Evolutionary conservation across 2,329 filamentous ascomycete genomes (phyloP).

Genomic region (Aspergillus ochraceoroseus): DNA sequence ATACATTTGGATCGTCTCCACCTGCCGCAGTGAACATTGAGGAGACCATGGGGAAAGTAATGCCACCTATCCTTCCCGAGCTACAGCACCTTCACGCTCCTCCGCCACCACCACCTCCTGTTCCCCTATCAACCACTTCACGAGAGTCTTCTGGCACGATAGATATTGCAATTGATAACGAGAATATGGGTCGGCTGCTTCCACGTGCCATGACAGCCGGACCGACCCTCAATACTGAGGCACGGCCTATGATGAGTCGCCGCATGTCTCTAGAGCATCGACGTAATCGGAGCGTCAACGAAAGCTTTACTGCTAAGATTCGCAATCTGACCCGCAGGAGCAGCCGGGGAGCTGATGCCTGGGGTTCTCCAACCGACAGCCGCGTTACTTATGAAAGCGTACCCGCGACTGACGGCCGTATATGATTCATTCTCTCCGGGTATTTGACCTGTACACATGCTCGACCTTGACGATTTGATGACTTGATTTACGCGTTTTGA

Average conservation of each 20-base stretch:
- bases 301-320: conserved; percentile 52
- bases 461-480: conserved; percentile 4
- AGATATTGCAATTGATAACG: conserved; percentile 41
- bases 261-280: conserved; percentile 47
- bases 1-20: conserved; percentile 30
- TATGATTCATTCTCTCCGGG: conserved; percentile 10
- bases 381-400: conserved; percentile 29
- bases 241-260: conserved; percentile 30
- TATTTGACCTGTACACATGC: too few species aligned
- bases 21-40: conserved; percentile 52
- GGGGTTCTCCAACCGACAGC: conserved; percentile 19
- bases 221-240: conserved; percentile 28
- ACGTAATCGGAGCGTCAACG: conserved; percentile 54
- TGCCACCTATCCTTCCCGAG: conserved; percentile 54
- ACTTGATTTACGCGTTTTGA: conserved; percentile 26
- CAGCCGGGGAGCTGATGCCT: conserved; percentile 45
- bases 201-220: conserved; percentile 38
- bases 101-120: conserved; percentile 48
- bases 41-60: conserved; percentile 46
- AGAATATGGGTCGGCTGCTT: conserved; percentile 33
- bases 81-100: conserved; percentile 57
- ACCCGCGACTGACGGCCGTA: conserved; percentile 19
- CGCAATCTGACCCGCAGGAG: conserved; percentile 55
- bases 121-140: conserved; percentile 24
- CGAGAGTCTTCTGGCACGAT: conserved; percentile 39